A percentile compares a stretch with the other conserved stretches of the same genome.
Conservation (phyloP, 495 filamentous ascomycete species). For the Clavariopsis aquatica region DNA sequence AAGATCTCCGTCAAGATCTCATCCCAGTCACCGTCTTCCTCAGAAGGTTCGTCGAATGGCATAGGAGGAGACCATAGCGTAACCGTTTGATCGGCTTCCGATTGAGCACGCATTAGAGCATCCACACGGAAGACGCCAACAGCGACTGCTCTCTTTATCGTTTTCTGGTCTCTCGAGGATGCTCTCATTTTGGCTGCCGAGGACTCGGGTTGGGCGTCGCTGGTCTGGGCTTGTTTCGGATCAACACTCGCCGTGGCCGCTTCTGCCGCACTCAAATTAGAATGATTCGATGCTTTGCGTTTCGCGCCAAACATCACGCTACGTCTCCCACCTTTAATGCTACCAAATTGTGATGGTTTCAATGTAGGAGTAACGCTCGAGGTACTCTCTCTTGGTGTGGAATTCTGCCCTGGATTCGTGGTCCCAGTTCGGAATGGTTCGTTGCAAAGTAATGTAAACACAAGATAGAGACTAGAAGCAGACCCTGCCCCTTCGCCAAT, state of each 20-base stretch:
- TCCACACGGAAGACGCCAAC: constrained; percentile 82
- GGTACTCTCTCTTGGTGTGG: constrained; percentile 46
- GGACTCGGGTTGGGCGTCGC: constrained; percentile 42
- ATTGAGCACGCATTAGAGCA: constrained; percentile 70
- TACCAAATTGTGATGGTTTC: constrained; percentile 48
- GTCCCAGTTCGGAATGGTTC: constrained; percentile 40
- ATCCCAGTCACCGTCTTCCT: constrained; percentile 65
- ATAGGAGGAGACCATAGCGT: constrained; percentile 71
- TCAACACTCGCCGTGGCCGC: constrained; percentile 35
- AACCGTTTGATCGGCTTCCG: constrained; percentile 74
- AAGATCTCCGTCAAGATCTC: constrained; percentile 72
- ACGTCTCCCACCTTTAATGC: constrained; percentile 62
- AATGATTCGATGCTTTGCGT: constrained; percentile 44
- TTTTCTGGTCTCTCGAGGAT: constrained; percentile 41
- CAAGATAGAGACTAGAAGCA: constrained; percentile 71
- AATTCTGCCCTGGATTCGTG: constrained; percentile 36
- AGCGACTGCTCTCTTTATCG: constrained; percentile 68
- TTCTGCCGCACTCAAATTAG: constrained; percentile 50
- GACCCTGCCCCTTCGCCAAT: constrained; percentile 72
- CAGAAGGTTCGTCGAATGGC: constrained; percentile 50
- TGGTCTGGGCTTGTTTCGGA: constrained; percentile 20
- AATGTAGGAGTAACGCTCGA: constrained; percentile 39
- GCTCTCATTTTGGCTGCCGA: constrained; percentile 49
- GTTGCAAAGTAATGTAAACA: constrained; percentile 77
- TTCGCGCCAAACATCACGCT: constrained; percentile 79